Percentiles rank a stretch among this genome's conserved stretches.
Conservation (phyloP, 148 eudicot species). For the Vaccinium myrtillus region DNA sequence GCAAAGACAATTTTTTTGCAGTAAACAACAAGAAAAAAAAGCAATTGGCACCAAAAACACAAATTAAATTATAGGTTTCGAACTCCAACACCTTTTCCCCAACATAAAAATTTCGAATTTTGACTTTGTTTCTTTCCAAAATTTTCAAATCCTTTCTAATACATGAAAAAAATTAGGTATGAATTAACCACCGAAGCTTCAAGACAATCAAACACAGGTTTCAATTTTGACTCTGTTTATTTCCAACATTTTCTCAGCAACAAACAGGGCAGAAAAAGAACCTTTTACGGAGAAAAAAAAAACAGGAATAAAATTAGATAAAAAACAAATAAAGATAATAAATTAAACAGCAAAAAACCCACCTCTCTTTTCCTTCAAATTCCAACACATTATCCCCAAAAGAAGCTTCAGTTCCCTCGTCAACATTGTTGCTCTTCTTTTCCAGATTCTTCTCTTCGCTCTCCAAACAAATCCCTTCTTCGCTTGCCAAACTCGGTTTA, state of each 20-base stretch:
- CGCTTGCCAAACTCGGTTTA: not conserved
- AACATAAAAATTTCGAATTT: not conserved
- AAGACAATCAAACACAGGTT: no score
- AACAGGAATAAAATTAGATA: no score
- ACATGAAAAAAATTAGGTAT: no score
- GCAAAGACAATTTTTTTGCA: not conserved
- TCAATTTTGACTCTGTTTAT: no score
- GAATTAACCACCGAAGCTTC: not conserved
- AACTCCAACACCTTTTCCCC: slow-evolving; percentile 35
- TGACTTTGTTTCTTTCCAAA: not conserved
- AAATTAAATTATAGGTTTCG: slow-evolving; percentile 9
- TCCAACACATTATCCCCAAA: slow-evolving; percentile 36
- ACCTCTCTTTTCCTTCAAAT: slow-evolving; percentile 37
- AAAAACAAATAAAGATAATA: no score
- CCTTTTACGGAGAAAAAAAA: no score
- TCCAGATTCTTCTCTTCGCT: not conserved
- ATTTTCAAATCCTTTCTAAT: not conserved
- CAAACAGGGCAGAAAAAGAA: no score
- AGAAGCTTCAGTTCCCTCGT: slow-evolving; percentile 18
- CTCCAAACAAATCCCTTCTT: slow-evolving; percentile 6
- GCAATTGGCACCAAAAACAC: not conserved
- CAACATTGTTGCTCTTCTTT: not conserved
- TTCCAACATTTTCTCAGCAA: no score
- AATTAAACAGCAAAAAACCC: not conserved
- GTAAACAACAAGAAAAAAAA: not conserved